phyloP scores from a whole-genome alignment of 1,284 basidiomycete genomes.

The Cutaneotrichosporon sp. region DNA sequence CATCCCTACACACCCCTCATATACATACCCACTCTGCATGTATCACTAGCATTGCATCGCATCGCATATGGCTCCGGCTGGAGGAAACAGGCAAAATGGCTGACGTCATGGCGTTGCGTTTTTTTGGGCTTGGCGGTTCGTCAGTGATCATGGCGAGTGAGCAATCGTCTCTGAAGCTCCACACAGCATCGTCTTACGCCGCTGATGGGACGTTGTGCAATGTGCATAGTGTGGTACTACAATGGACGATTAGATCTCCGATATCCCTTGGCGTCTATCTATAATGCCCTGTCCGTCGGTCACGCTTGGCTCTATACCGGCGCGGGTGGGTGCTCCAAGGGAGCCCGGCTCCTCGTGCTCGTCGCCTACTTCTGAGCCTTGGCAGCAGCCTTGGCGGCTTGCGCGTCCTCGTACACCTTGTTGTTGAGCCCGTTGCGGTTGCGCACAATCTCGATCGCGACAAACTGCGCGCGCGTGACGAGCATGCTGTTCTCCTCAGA shows the following conservation, averaged over 20 bases:
- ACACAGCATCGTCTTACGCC: too few species aligned
- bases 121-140: neutral
- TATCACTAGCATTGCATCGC: conserved; percentile 19
- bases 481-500: conserved; percentile 92
- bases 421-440: conserved; percentile 93
- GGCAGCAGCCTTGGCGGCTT: conserved; percentile 52
- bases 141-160: neutral
- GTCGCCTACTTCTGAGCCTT: conserved; percentile 6
- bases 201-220: neutral
- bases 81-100: neutral
- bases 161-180: neutral
- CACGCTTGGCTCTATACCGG: neutral
- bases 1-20: conserved; percentile 15
- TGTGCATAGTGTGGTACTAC: conserved; percentile 1
- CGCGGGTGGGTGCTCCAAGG: too few species aligned
- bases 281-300: neutral
- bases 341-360: neutral
- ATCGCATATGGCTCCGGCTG: neutral
- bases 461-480: conserved; percentile 75
- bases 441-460: conserved; percentile 90
- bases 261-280: neutral
- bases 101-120: neutral
- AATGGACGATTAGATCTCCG: neutral
- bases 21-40: conserved; percentile 16
- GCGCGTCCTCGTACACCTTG: conserved; percentile 73